phyloP scores from a whole-genome alignment of 345 rosid genomes.

The Stellera chamaejasme region DNA sequence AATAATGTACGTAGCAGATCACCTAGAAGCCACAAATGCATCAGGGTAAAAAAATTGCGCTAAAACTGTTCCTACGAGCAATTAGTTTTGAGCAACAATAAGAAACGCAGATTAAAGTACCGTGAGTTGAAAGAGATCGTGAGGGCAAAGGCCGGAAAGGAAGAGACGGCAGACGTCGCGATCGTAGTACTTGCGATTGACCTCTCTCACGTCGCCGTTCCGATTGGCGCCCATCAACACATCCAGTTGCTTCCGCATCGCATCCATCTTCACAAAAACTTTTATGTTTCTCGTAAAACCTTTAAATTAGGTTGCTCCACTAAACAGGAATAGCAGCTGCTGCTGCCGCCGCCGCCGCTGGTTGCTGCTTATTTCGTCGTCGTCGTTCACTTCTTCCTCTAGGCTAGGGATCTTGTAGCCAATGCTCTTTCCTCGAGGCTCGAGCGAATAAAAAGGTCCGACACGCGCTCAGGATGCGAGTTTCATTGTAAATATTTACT shows the following conservation, averaged over 20 bases:
- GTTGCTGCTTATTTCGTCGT: too few relatives aligned
- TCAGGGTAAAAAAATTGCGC: not conserved
- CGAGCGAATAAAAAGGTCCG: not conserved
- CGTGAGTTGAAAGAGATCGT: constrained; percentile 96
- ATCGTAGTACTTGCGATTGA: constrained; percentile 96
- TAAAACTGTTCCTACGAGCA: constrained; percentile 8
- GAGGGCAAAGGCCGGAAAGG: constrained; percentile 96
- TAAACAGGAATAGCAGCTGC: too few relatives aligned
- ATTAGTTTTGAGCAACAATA: not conserved
- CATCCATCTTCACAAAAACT: constrained; percentile 50
- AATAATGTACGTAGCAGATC: too few relatives aligned
- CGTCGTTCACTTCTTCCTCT: not conserved
- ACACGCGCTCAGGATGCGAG: too few relatives aligned
- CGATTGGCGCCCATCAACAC: constrained; percentile 99
- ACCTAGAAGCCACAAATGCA: too few relatives aligned
- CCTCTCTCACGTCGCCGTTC: constrained; percentile 95
- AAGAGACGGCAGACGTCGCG: constrained; percentile 98
- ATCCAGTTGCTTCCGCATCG: constrained; percentile 98
- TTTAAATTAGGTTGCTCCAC: not conserved
- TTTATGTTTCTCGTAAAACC: constrained; percentile 5
- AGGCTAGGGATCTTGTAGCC: not conserved
- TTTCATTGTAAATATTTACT: too few relatives aligned
- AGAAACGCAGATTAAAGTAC: constrained; percentile 20
- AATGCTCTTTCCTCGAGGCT: not conserved
- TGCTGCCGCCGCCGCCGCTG: too few relatives aligned